Conservation (phyloP, 495 filamentous ascomycete genomes). For the Cryomyces minteri region DNA sequence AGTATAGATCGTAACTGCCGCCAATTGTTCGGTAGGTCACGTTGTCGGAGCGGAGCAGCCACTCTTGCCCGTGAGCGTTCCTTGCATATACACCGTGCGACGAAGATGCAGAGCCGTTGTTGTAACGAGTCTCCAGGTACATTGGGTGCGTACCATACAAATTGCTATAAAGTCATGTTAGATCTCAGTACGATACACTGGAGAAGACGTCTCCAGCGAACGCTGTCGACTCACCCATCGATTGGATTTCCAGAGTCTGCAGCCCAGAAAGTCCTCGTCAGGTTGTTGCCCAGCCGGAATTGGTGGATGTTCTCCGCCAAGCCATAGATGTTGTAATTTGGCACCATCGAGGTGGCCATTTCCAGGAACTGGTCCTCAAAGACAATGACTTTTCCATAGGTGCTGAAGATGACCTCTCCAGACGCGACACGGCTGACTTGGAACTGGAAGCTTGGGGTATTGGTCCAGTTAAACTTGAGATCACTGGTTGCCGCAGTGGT, state of each 20-base stretch:
- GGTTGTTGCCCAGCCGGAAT: conserved; percentile 8
- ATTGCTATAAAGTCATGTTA: not conserved
- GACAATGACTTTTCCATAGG: conserved; percentile 7
- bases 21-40: conserved; percentile 13
- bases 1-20: conserved; percentile 12
- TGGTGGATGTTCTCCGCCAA: conserved; percentile 9
- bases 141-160: conserved; percentile 7
- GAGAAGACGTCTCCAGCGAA: too few relatives aligned
- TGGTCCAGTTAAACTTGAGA: conserved; percentile 7
- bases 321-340: conserved; percentile 11
- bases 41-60: conserved; percentile 4
- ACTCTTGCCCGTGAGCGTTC: conserved; percentile 12
- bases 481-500: conserved; percentile 3
- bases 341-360: conserved; percentile 8
- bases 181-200: too few relatives aligned
- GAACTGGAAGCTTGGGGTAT: conserved; percentile 8
- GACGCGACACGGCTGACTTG: conserved; percentile 1
- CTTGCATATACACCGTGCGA: conserved; percentile 10
- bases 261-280: conserved; percentile 5
- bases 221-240: not conserved
- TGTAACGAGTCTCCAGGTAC: conserved; percentile 7
- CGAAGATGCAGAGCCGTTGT: not conserved
- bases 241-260: conserved; percentile 5
- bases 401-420: conserved; percentile 7
- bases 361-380: conserved; percentile 10